A percentile compares a stretch with the other conserved stretches of the same genome.
Conservation (phyloP, 345 rosid genomes). For the Syzygium grande region DNA sequence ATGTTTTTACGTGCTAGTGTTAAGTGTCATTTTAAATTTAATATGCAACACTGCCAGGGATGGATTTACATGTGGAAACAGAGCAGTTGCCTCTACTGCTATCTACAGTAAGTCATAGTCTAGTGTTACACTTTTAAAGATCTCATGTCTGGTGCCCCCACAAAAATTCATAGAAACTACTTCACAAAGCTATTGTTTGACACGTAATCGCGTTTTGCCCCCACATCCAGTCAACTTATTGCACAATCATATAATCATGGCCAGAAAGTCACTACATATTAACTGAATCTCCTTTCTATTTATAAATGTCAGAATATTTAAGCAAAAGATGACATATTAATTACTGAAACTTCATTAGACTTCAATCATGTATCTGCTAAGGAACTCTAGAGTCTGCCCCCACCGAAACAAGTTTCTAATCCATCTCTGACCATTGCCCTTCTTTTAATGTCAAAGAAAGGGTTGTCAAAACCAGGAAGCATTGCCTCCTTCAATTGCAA, state of each 20-base stretch:
- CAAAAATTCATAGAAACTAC: neutral
- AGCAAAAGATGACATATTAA: neutral
- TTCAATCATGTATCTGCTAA: neutral
- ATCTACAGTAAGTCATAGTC: neutral
- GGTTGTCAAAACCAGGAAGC: neutral
- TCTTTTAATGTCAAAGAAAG: neutral
- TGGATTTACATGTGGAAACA: neutral
- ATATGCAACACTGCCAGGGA: neutral
- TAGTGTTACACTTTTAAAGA: neutral
- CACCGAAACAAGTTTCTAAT: neutral
- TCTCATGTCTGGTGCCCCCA: neutral
- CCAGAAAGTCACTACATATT: neutral
- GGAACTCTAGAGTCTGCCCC: neutral
- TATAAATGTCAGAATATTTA: neutral
- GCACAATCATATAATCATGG: neutral
- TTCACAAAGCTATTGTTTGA: neutral
- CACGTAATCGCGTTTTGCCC: neutral
- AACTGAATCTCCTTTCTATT: neutral
- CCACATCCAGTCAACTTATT: neutral
- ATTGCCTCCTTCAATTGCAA: neutral
- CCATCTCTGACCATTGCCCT: neutral
- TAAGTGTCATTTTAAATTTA: neutral
- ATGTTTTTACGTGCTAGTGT: neutral
- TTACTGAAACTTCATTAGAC: neutral
- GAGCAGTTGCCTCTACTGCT: neutral